Percentiles rank a stretch among this genome's conserved stretches.
phyloP scores from a whole-genome alignment of 345 rosid species.

The Sonneratia alba region DNA sequence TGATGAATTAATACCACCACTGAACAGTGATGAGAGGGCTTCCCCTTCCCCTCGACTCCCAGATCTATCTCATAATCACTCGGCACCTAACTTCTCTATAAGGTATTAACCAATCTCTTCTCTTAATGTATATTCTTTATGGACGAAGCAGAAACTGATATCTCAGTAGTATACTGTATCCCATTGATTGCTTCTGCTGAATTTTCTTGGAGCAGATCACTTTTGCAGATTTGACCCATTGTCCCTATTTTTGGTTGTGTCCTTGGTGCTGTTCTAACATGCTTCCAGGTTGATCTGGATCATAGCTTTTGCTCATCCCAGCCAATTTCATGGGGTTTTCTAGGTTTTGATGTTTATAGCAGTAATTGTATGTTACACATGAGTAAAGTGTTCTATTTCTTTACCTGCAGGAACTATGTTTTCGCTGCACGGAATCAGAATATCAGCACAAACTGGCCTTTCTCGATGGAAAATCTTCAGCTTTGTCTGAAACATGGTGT shows the following conservation, averaged over 20 bases:
- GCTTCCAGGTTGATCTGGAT: too few relatives aligned
- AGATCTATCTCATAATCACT: slow-evolving; percentile 11
- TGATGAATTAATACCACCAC: slow-evolving; percentile 23
- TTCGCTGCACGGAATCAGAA: slow-evolving; percentile 56
- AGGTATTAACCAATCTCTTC: slow-evolving; percentile 37
- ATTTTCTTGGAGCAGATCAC: neutral
- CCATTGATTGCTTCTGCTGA: neutral
- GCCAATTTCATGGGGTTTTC: neutral
- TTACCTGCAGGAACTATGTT: slow-evolving; percentile 81
- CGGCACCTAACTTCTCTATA: slow-evolving; percentile 63
- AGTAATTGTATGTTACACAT: neutral
- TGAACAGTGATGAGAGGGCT: slow-evolving; percentile 24
- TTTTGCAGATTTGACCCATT: neutral
- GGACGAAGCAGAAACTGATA: neutral
- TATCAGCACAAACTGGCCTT: slow-evolving; percentile 86
- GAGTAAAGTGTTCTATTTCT: slow-evolving; percentile 1
- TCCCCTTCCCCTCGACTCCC: slow-evolving; percentile 16
- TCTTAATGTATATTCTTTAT: neutral
- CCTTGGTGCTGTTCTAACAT: neutral
- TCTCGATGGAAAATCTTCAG: slow-evolving; percentile 58
- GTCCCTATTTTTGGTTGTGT: neutral
- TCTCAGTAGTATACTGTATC: slow-evolving; percentile 4
- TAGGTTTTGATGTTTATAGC: neutral
- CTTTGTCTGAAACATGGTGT: slow-evolving; percentile 86
- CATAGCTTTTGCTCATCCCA: neutral